Conservation (phyloP, 805 yeast genomes). For the Candida glaebosa region DNA sequence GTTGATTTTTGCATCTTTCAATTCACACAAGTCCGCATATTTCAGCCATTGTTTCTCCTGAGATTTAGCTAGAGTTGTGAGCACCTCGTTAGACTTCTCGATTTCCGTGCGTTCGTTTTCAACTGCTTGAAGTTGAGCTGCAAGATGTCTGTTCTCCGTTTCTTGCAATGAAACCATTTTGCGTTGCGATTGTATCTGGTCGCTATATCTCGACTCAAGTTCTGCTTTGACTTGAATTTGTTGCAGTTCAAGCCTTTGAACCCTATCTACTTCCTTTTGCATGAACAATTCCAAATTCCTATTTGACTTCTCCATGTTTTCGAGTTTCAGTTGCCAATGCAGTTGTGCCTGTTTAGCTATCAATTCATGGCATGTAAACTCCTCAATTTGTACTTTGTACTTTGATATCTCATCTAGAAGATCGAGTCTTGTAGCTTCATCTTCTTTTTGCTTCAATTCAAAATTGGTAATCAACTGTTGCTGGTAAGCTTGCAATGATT, state of each 20-base stretch:
- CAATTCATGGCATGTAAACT: no score
- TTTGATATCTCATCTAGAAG: not conserved
- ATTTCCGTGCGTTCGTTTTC: not conserved
- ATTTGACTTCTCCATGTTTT: no score
- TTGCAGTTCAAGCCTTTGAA: not conserved
- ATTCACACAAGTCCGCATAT: not conserved
- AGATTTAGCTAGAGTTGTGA: not conserved
- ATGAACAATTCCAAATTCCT: no score
- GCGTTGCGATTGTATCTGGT: not conserved
- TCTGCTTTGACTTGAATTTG: not conserved
- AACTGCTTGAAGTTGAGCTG: not conserved
- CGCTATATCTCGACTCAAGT: not conserved
- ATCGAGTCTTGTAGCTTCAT: not conserved
- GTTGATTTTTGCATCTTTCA: not conserved
- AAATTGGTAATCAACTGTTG: not conserved
- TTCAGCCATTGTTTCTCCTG: not conserved
- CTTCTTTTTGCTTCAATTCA: not conserved
- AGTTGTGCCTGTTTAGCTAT: no score
- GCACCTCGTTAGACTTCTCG: not conserved
- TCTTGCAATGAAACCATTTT: not conserved
- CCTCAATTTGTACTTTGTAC: not conserved
- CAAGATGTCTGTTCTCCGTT: not conserved
- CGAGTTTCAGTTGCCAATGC: no score
- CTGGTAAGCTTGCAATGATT: not conserved
- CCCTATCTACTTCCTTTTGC: no score